Evolutionary conservation across 202 grass and related monocot species (phyloP), one percentile per base, ranked within the genome.

Genomic region (Elaeis oleifera): DNA sequence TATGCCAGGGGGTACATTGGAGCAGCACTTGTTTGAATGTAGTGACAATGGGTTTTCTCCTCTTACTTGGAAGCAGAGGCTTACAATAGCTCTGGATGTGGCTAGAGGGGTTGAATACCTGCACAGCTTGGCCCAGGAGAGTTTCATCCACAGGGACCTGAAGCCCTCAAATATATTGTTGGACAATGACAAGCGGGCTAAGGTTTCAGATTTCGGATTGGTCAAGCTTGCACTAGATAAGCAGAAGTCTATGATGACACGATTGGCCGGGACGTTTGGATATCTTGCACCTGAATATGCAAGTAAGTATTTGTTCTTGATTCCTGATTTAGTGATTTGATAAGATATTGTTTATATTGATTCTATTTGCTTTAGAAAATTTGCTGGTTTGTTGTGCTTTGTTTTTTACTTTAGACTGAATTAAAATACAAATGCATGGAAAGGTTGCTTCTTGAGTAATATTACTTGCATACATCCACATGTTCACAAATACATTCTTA

Each of bases 241-340:
- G 52, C 86, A 88, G 18, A 90, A 90, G 65, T 96, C 91, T 50
- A 78, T 96, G 74, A 76, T 79, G 81, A 96, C 91, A 50, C 80
- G 84, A 36, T 64, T 96, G 31, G 84, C 91, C 13, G 91, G 91
- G 32, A 96, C 91, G 56, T 96, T 96, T 65, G 91, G 91, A 51
- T 96, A 96, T 74, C 91, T 96, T 17, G 91, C 91, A 3, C 91
- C 91, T 67, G 91, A 96, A 70, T 96, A 96, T 77, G 91, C 87
- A 26, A 85, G 91, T 96, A 89, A 71, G 87, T 13, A 14, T 90
- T 67, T 71, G 5, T 64, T 79, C 53, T 81, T 58, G 26, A 50
- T 51, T 6, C 65, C 36, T 14, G 8, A 13, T 44, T 39, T 44
- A 44, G 36, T 44, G 36, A 44, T 44, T 44, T 3, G 9, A 44